Evolutionary conservation across 768 basidiomycete genomes (phyloP).

Genomic region (Sistotremastrum niveocremeum): DNA sequence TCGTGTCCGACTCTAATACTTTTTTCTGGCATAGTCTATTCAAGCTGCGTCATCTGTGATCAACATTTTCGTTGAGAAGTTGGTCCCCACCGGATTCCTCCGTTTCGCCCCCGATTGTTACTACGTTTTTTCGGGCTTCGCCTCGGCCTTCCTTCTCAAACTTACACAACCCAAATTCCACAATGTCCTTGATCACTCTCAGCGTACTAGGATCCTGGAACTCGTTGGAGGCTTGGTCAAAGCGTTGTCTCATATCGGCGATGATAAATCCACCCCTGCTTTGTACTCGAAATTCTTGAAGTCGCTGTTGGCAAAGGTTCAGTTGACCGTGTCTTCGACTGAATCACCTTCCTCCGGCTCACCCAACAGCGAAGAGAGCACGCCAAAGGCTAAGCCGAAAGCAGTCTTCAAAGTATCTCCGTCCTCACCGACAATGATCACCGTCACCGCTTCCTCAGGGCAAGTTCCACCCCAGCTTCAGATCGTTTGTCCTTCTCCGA

Average conservation of each 20-base stretch:
- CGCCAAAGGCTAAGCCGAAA: too few species aligned
- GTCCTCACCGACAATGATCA: too few species aligned
- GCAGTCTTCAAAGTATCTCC: too few species aligned
- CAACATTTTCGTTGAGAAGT: conserved; percentile 34
- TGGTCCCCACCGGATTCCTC: conserved; percentile 41
- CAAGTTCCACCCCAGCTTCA: too few species aligned
- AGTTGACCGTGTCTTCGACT: too few species aligned
- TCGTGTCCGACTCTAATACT: background rate
- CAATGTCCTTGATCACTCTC: conserved; percentile 13
- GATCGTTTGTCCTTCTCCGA: too few species aligned
- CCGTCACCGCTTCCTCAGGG: too few species aligned
- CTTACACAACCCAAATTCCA: conserved; percentile 22
- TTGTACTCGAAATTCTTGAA: conserved; percentile 45
- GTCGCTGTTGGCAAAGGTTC: conserved; percentile 26
- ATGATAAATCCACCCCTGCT: conserved; percentile 42
- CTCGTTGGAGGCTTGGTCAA: conserved; percentile 31
- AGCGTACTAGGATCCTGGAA: conserved; percentile 28
- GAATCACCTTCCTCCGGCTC: too few species aligned
- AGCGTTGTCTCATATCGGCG: conserved; percentile 33
- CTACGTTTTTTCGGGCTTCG: conserved; percentile 33
- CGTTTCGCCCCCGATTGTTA: conserved; percentile 38
- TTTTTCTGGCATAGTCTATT: conserved; percentile 24
- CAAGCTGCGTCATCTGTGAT: conserved; percentile 45
- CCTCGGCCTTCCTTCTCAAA: conserved; percentile 47
- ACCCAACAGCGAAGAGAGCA: too few species aligned